Evolutionary conservation across 495 filamentous ascomycete genomes (phyloP).

Genomic region (Aspergillus hancockii): DNA sequence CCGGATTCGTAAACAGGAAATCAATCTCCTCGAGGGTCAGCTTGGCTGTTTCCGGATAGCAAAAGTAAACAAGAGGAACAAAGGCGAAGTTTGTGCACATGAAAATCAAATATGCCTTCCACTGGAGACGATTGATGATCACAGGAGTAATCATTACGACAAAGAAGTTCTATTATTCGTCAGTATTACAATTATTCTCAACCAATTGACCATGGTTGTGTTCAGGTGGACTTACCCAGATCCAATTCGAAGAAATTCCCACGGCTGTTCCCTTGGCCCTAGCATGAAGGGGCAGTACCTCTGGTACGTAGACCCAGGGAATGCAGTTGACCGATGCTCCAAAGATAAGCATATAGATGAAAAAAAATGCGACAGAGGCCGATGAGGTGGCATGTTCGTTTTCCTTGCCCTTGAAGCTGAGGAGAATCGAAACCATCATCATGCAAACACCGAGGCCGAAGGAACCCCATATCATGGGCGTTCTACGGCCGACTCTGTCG

Average conservation of each 20-base stretch:
- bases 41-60: constrained; percentile 42
- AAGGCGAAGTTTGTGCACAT: constrained; percentile 55
- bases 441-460: constrained; percentile 50
- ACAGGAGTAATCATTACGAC: constrained; percentile 62
- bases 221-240: constrained; percentile 30
- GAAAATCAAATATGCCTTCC: constrained; percentile 64
- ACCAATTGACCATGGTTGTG: background rate
- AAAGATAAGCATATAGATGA: constrained; percentile 51
- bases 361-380: constrained; percentile 44
- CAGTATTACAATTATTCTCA: background rate
- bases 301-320: constrained; percentile 49
- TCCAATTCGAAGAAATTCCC: constrained; percentile 44
- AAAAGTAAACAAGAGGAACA: constrained; percentile 46
- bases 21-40: constrained; percentile 45
- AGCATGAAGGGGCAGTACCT: constrained; percentile 46
- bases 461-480: constrained; percentile 59
- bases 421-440: constrained; percentile 53
- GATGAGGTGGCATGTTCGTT: constrained; percentile 39
- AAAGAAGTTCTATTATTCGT: constrained; percentile 45
- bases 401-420: constrained; percentile 34
- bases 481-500: constrained; percentile 57
- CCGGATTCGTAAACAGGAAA: constrained; percentile 28
- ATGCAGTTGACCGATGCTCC: constrained; percentile 51
- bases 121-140: constrained; percentile 53
- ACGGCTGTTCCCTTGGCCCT: constrained; percentile 45